Percentiles rank a stretch among this genome's conserved stretches.
phyloP scores from a whole-genome alignment of 2,329 filamentous ascomycete species.

The Zymoseptoria pseudotritici region DNA sequence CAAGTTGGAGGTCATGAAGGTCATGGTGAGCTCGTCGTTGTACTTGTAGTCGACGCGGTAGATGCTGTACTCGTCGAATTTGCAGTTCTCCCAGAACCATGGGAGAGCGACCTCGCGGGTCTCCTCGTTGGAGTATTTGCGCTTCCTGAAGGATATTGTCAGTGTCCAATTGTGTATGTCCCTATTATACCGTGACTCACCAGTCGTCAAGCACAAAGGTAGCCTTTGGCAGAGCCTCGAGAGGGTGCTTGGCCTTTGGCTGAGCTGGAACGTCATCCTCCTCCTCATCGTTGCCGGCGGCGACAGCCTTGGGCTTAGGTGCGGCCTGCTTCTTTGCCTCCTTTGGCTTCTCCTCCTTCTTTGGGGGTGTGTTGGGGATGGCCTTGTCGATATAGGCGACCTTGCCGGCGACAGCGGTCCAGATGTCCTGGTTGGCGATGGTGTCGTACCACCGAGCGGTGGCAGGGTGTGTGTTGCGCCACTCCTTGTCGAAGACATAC shows the following conservation, averaged over 20 bases:
- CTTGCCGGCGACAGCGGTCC: conserved; percentile 69
- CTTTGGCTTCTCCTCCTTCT: conserved; percentile 54
- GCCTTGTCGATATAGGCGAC: conserved; percentile 75
- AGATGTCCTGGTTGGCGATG: conserved; percentile 86
- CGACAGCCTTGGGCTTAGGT: conserved; percentile 47
- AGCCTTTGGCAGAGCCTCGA: conserved; percentile 73
- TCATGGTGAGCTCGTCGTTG: conserved; percentile 92
- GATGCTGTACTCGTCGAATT: conserved; percentile 90
- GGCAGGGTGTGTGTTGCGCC: conserved; percentile 75
- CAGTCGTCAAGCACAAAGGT: conserved; percentile 86
- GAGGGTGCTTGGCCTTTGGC: conserved; percentile 94
- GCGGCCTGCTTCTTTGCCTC: conserved; percentile 47
- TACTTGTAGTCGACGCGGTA: conserved; percentile 98
- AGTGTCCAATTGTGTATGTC: conserved; percentile 1
- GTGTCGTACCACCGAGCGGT: conserved; percentile 92
- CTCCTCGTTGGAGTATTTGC: conserved; percentile 95
- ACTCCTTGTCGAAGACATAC: conserved; percentile 88
- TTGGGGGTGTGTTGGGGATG: conserved; percentile 66
- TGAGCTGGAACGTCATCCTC: conserved; percentile 54
- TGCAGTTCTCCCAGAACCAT: conserved; percentile 97
- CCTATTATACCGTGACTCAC: conserved; percentile 28
- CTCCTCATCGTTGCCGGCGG: conserved; percentile 51
- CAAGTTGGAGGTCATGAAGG: conserved; percentile 99
- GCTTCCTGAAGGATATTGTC: conserved; percentile 51
- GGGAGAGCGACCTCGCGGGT: conserved; percentile 73